Evolutionary conservation across 352 stramenopile genomes (phyloP), one percentile per base, ranked within the genome.

Genomic region (Globisporangium nagaii): DNA sequence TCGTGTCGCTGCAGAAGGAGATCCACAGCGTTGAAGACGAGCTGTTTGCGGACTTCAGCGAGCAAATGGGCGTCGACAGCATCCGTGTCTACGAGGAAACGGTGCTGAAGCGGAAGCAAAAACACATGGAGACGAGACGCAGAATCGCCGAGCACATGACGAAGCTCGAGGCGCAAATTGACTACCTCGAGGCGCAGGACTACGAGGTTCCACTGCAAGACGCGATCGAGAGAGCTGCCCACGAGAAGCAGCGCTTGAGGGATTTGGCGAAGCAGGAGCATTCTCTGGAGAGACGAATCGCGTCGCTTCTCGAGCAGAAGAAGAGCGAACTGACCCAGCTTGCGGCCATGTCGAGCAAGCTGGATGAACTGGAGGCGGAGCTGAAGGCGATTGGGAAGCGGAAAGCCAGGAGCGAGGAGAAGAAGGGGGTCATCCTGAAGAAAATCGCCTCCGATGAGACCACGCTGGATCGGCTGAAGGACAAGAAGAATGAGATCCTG

Each of bases 401-500:
- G 32, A 88, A 88, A n/a, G 48, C 63, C 1, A 79, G 78, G 56
- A 86, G 63, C 25, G 84, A 91, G 37, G 63, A 83, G 55, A 73
- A 78, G 42, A 86, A 79, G 44, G 53, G 62, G 39, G 76, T 79
- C 12, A 73, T 90, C 22, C 65, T 96, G 48, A 95, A 97, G 60
- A 71, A 78, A 41, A 85, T 98, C 4, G 71, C 81, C 24, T 65
- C 72, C 0, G 84, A 98, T 61, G 96, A 99, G 54, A 90, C 86
- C 17, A 75, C 86, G 9, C 66, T 98, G 8, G 93, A 98, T 40
- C 77, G 81, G 2, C 60, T 98, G 19, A 96, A 93, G 52, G 92
- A 98, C 51, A 91, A 96, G 63, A 93, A 98, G 31, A 77, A 90
- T 17, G 96, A 98, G 63, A 96, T 97, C 47, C 75, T 99, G 12